Base-by-base conservation (phyloP, 2,329 filamentous ascomycete genomes). In the Bipolaris sorokiniana region DNA sequence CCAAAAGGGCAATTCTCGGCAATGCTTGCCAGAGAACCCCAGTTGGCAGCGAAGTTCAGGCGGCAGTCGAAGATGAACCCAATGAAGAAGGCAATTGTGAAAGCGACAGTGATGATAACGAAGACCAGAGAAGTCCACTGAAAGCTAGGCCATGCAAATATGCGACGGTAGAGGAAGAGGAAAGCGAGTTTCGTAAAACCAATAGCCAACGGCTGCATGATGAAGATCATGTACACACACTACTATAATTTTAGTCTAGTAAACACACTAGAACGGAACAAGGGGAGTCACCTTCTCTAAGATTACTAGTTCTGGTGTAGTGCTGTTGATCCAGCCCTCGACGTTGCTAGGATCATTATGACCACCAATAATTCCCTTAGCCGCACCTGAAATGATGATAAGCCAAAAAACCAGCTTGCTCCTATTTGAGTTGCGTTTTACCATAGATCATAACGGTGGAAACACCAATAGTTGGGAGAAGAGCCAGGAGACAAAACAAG, bases 181-280 rank as follows among this genome's bases (percentile, higher is more conserved):
- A 56, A 56, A 20, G 53, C 48, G 15, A 56, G 48, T 45, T 56
- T 56, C 5, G 48, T 56, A 20, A 56, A 28, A 26, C 53, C 53
- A 13, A 56, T 31, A 34, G 53, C 53, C 31, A 56, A 33, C 7
- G 53, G 53, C 40, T 56, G 53, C 47, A 56, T 56, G 34, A 56
- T 56, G 41, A 56, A 56, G 2, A 56, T 56, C 28, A 51, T 47
- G 40, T 56, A 56, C n/a, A 56, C 53, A 26, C 38, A 51, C 53
- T 56, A 7, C 4, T 20, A 16, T 1, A 46, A 1, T 26, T 22
- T 56, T 28, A 56, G 40, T 51, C 5, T 18, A 10, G 15, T 20
- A n/a, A 41, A 23, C 11, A 23, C 15, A 9, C 16, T 23, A 23
- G 3, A 18, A 1, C 22, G 5, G 47, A 22, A 13, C 10, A 20